Conservation (phyloP, 2,329 filamentous ascomycete species). For the Talaromyces sp. region DNA sequence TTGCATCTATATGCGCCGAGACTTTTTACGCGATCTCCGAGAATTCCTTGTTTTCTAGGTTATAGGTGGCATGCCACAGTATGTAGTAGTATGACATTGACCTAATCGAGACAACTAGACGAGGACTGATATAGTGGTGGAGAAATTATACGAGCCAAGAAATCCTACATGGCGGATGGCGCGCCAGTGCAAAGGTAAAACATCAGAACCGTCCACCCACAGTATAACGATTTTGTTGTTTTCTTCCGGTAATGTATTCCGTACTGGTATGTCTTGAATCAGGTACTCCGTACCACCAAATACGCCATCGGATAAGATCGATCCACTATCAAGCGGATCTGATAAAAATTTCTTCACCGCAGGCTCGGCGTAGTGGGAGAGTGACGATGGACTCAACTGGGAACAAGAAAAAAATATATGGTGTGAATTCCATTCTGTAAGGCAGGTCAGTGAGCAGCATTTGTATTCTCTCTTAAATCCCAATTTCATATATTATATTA, state of each 20-base stretch:
- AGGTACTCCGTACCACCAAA: neutral
- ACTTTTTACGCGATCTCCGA: too few species aligned
- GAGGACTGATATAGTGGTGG: neutral
- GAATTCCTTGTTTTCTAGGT: too few species aligned
- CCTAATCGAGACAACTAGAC: neutral
- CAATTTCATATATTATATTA: neutral
- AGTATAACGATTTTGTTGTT: too few species aligned
- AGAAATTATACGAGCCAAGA: neutral
- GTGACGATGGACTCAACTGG: too few species aligned
- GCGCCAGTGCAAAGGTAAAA: neutral
- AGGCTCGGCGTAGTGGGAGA: too few species aligned
- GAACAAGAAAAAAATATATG: too few species aligned
- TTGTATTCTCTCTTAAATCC: neutral
- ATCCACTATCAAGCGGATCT: constrained; percentile 1
- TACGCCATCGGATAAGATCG: constrained; percentile 4
- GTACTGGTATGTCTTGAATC: neutral
- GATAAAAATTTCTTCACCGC: neutral
- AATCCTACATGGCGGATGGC: neutral
- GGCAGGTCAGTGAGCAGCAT: too few species aligned
- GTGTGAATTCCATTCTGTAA: too few species aligned
- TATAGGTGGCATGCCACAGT: neutral
- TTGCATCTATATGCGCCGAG: too few species aligned
- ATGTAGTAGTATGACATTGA: neutral
- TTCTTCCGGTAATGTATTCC: neutral
- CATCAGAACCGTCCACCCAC: too few species aligned